Evolutionary conservation across 2,329 filamentous ascomycete genomes (phyloP).

Genomic region (Byssochlamys sp.): DNA sequence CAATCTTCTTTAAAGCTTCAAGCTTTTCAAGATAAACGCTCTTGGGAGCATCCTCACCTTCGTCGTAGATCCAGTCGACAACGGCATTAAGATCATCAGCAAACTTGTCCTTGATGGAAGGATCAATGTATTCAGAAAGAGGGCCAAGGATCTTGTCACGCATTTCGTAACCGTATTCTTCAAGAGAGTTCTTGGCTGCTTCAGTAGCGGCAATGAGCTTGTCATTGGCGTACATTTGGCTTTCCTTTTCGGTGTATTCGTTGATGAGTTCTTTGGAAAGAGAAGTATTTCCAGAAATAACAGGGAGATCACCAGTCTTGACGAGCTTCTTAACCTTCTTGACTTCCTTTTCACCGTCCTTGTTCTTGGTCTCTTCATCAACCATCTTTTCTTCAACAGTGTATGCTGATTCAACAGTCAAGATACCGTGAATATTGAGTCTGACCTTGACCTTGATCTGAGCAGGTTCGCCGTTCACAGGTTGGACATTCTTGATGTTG

Average conservation of each 20-base stretch:
- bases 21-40: conserved; percentile 88
- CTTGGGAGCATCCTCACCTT: conserved; percentile 89
- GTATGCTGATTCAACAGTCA: conserved; percentile 95
- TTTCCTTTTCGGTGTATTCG: conserved; percentile 66
- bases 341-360: conserved; percentile 56
- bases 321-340: conserved; percentile 99
- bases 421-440: conserved; percentile 87
- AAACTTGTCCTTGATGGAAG: neutral
- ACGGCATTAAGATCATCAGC: conserved; percentile 11
- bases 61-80: conserved; percentile 99
- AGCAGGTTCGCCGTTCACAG: conserved; percentile 86
- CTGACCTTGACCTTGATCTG: conserved; percentile 99
- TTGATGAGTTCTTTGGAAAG: conserved; percentile 62
- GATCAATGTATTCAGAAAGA: conserved; percentile 66
- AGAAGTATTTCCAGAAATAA: conserved; percentile 71
- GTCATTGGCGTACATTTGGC: conserved; percentile 90
- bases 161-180: conserved; percentile 93
- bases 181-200: conserved; percentile 99
- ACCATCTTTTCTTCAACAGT: conserved; percentile 97
- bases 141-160: conserved; percentile 89
- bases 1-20: conserved; percentile 83
- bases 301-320: conserved; percentile 87
- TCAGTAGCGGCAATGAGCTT: conserved; percentile 97
- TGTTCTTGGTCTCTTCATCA: conserved; percentile 81
- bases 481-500: conserved; percentile 94